phyloP scores from a whole-genome alignment of 805 yeast species.

The Saturnispora zaruensis region DNA sequence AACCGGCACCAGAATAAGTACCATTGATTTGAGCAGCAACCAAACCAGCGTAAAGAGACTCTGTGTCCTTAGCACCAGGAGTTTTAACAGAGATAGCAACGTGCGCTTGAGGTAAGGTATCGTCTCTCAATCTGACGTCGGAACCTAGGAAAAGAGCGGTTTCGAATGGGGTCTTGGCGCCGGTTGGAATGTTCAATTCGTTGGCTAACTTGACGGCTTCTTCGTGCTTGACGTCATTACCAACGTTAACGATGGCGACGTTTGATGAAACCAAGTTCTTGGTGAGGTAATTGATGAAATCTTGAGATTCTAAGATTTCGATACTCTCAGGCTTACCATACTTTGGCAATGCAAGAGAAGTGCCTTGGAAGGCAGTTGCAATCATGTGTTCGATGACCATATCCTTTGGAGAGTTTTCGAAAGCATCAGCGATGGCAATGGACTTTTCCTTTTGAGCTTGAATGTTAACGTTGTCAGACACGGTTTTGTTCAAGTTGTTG shows the following conservation, averaged over 20 bases:
- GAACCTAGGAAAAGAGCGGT: constrained; percentile 72
- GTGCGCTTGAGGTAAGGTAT: constrained; percentile 74
- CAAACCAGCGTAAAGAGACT: constrained; percentile 60
- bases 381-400: constrained; percentile 67
- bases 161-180: constrained; percentile 39
- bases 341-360: constrained; percentile 68
- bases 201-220: constrained; percentile 60
- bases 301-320: constrained; percentile 47
- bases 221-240: constrained; percentile 58
- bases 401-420: constrained; percentile 49
- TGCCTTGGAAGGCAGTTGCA: constrained; percentile 81
- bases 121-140: constrained; percentile 83
- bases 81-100: constrained; percentile 68
- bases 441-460: constrained; percentile 33
- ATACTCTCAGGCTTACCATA: constrained; percentile 67
- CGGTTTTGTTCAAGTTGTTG: constrained; percentile 28
- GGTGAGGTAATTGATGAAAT: constrained; percentile 46
- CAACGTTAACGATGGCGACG: constrained; percentile 58
- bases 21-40: constrained; percentile 64
- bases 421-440: constrained; percentile 39
- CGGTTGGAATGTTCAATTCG: constrained; percentile 40
- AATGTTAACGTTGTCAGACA: constrained; percentile 37
- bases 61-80: constrained; percentile 48
- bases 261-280: constrained; percentile 54
- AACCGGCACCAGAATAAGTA: constrained; percentile 43